Conservation (phyloP, 768 basidiomycete species). For the Russula earlei region DNA sequence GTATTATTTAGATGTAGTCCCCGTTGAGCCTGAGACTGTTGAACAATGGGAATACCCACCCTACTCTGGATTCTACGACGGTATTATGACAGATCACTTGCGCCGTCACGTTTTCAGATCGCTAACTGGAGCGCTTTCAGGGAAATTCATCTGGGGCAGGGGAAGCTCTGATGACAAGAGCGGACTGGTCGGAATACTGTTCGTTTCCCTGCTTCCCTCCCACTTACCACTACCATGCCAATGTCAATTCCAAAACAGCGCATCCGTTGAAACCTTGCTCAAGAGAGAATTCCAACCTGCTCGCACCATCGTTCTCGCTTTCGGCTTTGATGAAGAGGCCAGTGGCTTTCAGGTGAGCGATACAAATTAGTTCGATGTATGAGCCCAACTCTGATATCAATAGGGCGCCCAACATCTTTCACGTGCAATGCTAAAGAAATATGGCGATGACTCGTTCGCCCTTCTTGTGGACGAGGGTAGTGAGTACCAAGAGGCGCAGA, state of each 20-base stretch:
- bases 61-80: conserved; percentile 54
- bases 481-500: conserved; percentile 24
- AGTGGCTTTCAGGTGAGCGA: conserved; percentile 19
- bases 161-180: conserved; percentile 31
- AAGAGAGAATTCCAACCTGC: conserved; percentile 31
- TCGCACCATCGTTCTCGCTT: conserved; percentile 25
- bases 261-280: conserved; percentile 33
- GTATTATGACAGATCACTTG: conserved; percentile 22
- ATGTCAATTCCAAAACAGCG: conserved; percentile 16
- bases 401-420: conserved; percentile 50
- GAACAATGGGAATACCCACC: conserved; percentile 53
- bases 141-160: conserved; percentile 28
- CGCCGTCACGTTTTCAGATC: not conserved
- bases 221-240: not conserved
- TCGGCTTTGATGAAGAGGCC: conserved; percentile 38
- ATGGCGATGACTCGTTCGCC: conserved; percentile 64
- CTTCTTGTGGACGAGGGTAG: conserved; percentile 87
- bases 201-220: not conserved
- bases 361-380: not conserved
- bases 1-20: conserved; percentile 38
- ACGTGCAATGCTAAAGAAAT: conserved; percentile 42
- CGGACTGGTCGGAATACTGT: conserved; percentile 28
- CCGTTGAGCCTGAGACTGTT: conserved; percentile 46
- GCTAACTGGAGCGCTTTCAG: not conserved
- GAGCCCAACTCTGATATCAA: not conserved